A percentile compares a stretch with the other conserved stretches of the same genome.
These are phyloP conservation scores for Euptelea pleiosperma DNA, from an alignment of 164 flowering plant species.

Conservation along the genomic window DNA sequence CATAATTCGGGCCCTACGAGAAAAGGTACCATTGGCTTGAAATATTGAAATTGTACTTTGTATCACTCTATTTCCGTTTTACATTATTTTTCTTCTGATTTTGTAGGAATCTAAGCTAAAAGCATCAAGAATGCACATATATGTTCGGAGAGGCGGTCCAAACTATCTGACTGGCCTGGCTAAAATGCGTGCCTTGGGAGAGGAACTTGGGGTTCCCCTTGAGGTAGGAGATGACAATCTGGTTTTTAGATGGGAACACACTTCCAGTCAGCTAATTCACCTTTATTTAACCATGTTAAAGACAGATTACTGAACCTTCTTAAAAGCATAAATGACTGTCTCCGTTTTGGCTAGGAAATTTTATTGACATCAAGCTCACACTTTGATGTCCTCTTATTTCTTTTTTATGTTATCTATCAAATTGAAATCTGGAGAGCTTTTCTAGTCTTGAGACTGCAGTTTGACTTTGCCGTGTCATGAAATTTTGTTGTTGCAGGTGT, in stretches of 20 bases:
- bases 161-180: conserved; percentile 84
- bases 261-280: no score
- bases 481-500: conserved; percentile 50
- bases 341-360: no score
- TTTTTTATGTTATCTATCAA: no score
- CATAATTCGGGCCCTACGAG: conserved; percentile 68
- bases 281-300: no score
- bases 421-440: not conserved
- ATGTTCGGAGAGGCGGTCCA: conserved; percentile 95
- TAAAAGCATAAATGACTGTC: no score
- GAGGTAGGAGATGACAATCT: conserved; percentile 46
- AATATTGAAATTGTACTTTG: not conserved
- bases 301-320: no score
- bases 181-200: conserved; percentile 88
- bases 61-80: not conserved
- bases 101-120: conserved; percentile 72
- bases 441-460: not conserved
- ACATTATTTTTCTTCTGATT: not conserved
- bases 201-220: conserved; percentile 76
- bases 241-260: not conserved
- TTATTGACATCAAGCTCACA: no score
- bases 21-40: conserved; percentile 49
- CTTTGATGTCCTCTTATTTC: no score
- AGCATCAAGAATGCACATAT: conserved; percentile 89
- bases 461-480: not conserved